Evolutionary conservation across 192 early-diverging fungal genomes (phyloP), one percentile per base, ranked within the genome.

Genomic region (Phycomyces nitens): DNA sequence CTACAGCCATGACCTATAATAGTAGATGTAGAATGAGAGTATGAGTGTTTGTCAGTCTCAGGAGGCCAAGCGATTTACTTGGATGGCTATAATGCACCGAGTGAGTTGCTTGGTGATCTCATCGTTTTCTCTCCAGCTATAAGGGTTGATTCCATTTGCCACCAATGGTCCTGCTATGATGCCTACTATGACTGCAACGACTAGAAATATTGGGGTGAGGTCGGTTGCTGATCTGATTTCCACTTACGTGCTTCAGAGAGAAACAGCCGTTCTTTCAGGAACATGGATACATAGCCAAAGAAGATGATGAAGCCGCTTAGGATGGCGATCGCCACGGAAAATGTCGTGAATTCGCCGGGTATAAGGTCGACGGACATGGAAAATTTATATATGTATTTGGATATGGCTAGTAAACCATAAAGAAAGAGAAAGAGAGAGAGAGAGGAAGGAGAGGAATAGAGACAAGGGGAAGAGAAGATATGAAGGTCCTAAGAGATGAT

Each of bases 101-200:
- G 86, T 82, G 22, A 93, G 81, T 66, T 91, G 84, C 43, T 87
- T 82, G 0, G 87, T 88, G 16, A 91, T 77, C 43, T 72, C 66
- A 40, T 82, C 69, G 56, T 79, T 65, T 34, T 82, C 60, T 40
- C 68, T 53, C 86, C 86, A 86, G 0, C 63, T 62, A 11, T 61
- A 52, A 3, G 94, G 90, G 67, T 95, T 75, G 53, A 95, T 71
- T 65, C 88, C 79, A 44, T 88, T 84, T 29, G 88, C 70, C 12
- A 75, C 90, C 22, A 82, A 64, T 0, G 92, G 92, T 24, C 95
- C 94, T 57, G 93, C 72, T n/a, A 90, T 74, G 20, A 98, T 91
- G 3, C 96, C 96, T 54, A 92, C 81, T 12, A 90, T 67, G 20
- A 86, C 88, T 8, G 96, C 86, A 0, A 98, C 87, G 34, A 98